Evolutionary conservation across 495 filamentous ascomycete species (phyloP).

Genomic region (Hypoxylon perforatum): DNA sequence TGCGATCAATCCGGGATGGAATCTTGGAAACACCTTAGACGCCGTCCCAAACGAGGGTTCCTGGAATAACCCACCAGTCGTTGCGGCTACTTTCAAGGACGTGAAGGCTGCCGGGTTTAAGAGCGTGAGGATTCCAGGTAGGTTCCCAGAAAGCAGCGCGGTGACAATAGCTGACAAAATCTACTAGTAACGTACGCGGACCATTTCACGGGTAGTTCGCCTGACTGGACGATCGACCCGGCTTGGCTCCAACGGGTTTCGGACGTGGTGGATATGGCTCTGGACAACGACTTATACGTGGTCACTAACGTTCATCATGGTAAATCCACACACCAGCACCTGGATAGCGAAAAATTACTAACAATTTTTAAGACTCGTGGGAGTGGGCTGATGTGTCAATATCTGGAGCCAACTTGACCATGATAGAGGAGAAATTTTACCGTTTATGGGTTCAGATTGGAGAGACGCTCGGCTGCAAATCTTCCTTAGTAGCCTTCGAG

Average conservation of each 20-base stretch:
- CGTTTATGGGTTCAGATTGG: constrained; percentile 70
- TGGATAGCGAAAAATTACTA: not conserved
- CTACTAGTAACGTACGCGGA: constrained; percentile 65
- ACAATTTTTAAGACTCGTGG: constrained; percentile 57
- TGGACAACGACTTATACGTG: constrained; percentile 61
- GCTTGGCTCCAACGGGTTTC: constrained; percentile 70
- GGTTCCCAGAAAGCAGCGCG: not conserved
- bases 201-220: constrained; percentile 63
- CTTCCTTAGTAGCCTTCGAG: constrained; percentile 67
- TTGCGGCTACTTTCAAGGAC: constrained; percentile 60
- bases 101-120: constrained; percentile 68
- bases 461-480: constrained; percentile 65
- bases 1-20: constrained; percentile 73
- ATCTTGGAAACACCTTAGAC: constrained; percentile 71
- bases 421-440: constrained; percentile 68
- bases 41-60: constrained; percentile 66
- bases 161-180: constrained; percentile 19
- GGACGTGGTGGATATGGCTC: constrained; percentile 67
- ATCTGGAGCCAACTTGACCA: constrained; percentile 58
- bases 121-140: constrained; percentile 68
- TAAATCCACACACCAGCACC: not conserved
- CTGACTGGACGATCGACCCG: constrained; percentile 64
- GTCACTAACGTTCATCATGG: constrained; percentile 71
- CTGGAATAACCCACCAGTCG: constrained; percentile 67
- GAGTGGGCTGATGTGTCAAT: constrained; percentile 67